Conservation (phyloP, 2,329 filamentous ascomycete species). For the Fusarium temperatum region DNA sequence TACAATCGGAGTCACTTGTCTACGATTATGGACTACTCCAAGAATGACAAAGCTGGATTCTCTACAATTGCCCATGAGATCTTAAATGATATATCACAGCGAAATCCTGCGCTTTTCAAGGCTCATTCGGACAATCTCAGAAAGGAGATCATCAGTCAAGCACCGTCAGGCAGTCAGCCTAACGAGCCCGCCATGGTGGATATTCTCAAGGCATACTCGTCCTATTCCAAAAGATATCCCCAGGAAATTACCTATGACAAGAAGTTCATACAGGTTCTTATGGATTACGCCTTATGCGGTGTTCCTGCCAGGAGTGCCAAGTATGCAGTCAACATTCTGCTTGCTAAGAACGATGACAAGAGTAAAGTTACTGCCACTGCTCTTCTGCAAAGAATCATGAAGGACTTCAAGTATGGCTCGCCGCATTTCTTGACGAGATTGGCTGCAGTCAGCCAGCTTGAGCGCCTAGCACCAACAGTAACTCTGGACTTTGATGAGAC, state of each 20-base stretch:
- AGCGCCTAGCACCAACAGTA: slow-evolving; percentile 76
- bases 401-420: slow-evolving; percentile 76
- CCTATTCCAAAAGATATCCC: slow-evolving; percentile 87
- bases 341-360: slow-evolving; percentile 78
- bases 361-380: slow-evolving; percentile 85
- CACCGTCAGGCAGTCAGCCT: slow-evolving; percentile 72
- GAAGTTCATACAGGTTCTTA: slow-evolving; percentile 82
- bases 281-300: slow-evolving; percentile 84
- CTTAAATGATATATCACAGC: slow-evolving; percentile 89
- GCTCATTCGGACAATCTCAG: slow-evolving; percentile 92
- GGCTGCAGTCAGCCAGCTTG: slow-evolving; percentile 76
- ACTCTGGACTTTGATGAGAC: slow-evolving; percentile 77
- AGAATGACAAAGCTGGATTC: slow-evolving; percentile 82
- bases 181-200: slow-evolving; percentile 84
- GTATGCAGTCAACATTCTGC: slow-evolving; percentile 90
- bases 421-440: slow-evolving; percentile 80
- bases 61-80: slow-evolving; percentile 85
- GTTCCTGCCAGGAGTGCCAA: slow-evolving; percentile 86
- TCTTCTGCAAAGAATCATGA: slow-evolving; percentile 78
- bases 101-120: slow-evolving; percentile 90
- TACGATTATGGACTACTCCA: slow-evolving; percentile 86
- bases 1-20: slow-evolving; percentile 96
- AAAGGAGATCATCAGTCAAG: slow-evolving; percentile 82
- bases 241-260: slow-evolving; percentile 83
- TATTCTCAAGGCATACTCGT: slow-evolving; percentile 91